A percentile compares a stretch with the other conserved stretches of the same genome.
Conservation (phyloP, 2,329 filamentous ascomycete species). For the Daldinia eschscholtzii region DNA sequence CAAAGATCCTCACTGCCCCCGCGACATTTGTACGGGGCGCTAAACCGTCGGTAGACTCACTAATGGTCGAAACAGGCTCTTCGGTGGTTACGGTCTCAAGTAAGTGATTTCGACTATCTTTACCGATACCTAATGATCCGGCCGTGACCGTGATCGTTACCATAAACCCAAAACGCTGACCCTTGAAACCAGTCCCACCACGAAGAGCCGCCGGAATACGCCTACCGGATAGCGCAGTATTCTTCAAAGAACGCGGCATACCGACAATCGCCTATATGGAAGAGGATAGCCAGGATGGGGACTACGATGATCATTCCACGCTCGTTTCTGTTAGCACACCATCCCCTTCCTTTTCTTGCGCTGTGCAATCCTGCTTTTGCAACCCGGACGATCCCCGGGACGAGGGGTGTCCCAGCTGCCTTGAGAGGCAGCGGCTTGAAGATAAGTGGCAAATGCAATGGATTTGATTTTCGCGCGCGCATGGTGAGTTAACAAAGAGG, state of each 20-base stretch:
- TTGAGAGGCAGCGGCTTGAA: slow-evolving; percentile 24
- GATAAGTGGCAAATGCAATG: slow-evolving; percentile 30
- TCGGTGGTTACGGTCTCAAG: neutral
- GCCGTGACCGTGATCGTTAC: neutral
- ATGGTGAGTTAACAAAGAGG: neutral
- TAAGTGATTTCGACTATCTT: slow-evolving; percentile 1
- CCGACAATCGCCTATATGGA: slow-evolving; percentile 26
- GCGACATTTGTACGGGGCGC: slow-evolving; percentile 17
- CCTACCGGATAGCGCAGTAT: neutral
- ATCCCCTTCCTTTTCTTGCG: slow-evolving; percentile 32
- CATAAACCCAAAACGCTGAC: neutral
- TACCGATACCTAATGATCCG: neutral
- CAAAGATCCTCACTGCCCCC: slow-evolving; percentile 3
- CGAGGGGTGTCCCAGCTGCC: slow-evolving; percentile 28
- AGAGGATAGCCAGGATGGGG: slow-evolving; percentile 4
- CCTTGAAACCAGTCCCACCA: slow-evolving; percentile 5
- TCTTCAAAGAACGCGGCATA: slow-evolving; percentile 30
- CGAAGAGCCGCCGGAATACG: slow-evolving; percentile 2
- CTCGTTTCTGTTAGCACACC: slow-evolving; percentile 40
- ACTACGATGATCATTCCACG: neutral
- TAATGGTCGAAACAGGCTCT: neutral
- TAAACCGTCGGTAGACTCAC: slow-evolving; percentile 16
- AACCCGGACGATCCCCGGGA: neutral
- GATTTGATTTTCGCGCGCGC: slow-evolving; percentile 22
- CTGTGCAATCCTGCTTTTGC: slow-evolving; percentile 45